A percentile compares a stretch with the other conserved stretches of the same genome.
Evolutionary conservation across 768 basidiomycete genomes (phyloP).

Genomic region (Dioszegia crocea): DNA sequence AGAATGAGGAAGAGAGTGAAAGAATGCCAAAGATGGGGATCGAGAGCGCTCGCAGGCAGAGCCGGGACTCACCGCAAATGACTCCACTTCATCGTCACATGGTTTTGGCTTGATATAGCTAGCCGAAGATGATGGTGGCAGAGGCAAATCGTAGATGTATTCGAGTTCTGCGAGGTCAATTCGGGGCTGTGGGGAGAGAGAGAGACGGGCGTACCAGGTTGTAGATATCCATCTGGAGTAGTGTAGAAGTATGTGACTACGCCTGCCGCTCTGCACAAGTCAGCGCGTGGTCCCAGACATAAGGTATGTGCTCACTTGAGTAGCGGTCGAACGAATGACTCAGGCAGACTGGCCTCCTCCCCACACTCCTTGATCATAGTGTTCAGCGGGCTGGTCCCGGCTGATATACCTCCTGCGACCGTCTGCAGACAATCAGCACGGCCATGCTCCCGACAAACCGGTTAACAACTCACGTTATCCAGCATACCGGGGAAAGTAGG

Average conservation of each 20-base stretch:
- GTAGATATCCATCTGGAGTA: slow-evolving; percentile 69
- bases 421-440: slow-evolving; percentile 17
- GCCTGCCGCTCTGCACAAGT: slow-evolving; percentile 56
- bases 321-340: slow-evolving; percentile 60
- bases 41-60: too few relatives aligned
- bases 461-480: slow-evolving; percentile 66
- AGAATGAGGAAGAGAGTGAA: background rate
- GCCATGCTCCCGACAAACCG: too few relatives aligned
- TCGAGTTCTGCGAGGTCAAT: background rate
- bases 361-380: slow-evolving; percentile 82
- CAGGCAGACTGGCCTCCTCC: slow-evolving; percentile 83
- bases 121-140: slow-evolving; percentile 55
- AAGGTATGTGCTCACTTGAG: slow-evolving; percentile 50
- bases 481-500: slow-evolving; percentile 86
- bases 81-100: slow-evolving; percentile 88
- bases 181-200: background rate
- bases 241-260: slow-evolving; percentile 77
- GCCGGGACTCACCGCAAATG: slow-evolving; percentile 65
- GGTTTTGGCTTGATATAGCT: slow-evolving; percentile 64
- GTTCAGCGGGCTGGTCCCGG: slow-evolving; percentile 68
- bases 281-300: background rate
- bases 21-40: too few relatives aligned
- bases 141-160: slow-evolving; percentile 75
- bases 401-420: slow-evolving; percentile 79
- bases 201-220: slow-evolving; percentile 42